phyloP scores from a whole-genome alignment of 2,329 filamentous ascomycete species.

The Aspergillus aculeatinus region DNA sequence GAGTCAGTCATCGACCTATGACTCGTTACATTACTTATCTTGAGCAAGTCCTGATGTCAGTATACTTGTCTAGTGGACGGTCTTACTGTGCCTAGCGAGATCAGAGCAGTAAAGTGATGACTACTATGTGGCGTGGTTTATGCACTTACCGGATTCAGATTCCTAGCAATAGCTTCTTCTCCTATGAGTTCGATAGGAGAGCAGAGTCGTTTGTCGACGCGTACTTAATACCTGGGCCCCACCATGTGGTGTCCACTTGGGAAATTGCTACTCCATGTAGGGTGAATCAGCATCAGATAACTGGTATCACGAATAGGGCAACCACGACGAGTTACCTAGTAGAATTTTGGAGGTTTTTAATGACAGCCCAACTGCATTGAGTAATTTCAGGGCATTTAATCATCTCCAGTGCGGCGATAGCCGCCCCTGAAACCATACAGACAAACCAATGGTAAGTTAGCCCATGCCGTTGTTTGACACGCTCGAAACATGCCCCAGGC shows the following conservation, averaged over 20 bases:
- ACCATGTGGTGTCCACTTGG: background rate
- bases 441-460: background rate
- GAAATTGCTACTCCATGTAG: background rate
- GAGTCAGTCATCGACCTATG: background rate
- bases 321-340: background rate
- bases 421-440: background rate
- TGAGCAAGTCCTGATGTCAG: background rate
- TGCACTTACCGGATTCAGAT: background rate
- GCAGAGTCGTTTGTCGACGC: background rate
- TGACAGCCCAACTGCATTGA: background rate
- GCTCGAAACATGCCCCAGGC: background rate
- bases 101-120: background rate
- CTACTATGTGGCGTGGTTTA: background rate
- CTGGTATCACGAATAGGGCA: background rate
- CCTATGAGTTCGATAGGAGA: background rate
- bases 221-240: background rate
- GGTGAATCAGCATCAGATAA: background rate
- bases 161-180: background rate
- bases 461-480: background rate
- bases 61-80: background rate
- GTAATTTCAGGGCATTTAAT: background rate
- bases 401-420: background rate
- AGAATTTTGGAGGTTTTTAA: background rate
- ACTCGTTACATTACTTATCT: background rate
- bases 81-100: background rate